phyloP scores from a whole-genome alignment of 495 filamentous ascomycete species.

The Tuber calosporum region DNA sequence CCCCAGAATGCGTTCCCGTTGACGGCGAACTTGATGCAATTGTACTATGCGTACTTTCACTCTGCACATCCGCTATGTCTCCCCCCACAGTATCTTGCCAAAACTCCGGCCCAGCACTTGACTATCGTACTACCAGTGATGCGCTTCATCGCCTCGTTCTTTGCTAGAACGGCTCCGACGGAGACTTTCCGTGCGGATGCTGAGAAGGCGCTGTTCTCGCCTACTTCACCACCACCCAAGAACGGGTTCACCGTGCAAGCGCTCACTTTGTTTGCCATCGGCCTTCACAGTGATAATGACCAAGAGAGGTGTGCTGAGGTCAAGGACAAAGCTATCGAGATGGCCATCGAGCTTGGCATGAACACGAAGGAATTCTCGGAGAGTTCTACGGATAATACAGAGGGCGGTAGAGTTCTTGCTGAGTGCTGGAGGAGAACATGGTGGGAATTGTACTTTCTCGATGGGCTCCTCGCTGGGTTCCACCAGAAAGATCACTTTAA shows the following conservation, averaged over 20 bases:
- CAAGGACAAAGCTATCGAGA: conserved; percentile 57
- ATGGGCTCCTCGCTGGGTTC: conserved; percentile 58
- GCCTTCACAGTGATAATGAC: conserved; percentile 67
- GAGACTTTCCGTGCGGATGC: conserved; percentile 54
- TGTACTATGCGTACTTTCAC: conserved; percentile 61
- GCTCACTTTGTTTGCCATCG: conserved; percentile 66
- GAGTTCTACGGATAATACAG: conserved; percentile 34
- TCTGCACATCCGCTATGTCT: conserved; percentile 61
- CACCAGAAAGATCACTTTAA: conserved; percentile 54
- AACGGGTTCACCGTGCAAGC: conserved; percentile 70
- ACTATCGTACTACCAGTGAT: conserved; percentile 53
- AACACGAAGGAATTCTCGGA: conserved; percentile 50
- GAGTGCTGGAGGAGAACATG: conserved; percentile 80
- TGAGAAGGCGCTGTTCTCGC: conserved; percentile 49
- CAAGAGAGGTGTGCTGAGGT: conserved; percentile 59
- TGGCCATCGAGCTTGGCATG: conserved; percentile 69
- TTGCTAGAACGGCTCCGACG: conserved; percentile 49
- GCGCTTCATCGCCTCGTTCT: conserved; percentile 62
- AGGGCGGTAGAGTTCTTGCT: conserved; percentile 52
- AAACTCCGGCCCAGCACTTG: conserved; percentile 22
- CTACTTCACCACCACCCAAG: conserved; percentile 44
- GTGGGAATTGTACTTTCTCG: conserved; percentile 84
- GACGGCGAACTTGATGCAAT: conserved; percentile 46
- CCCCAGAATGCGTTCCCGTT: conserved; percentile 29
- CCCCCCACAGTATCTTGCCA: conserved; percentile 42